Base-by-base conservation (phyloP, 768 basidiomycete genomes). In the Melanogaster broomeanus region DNA sequence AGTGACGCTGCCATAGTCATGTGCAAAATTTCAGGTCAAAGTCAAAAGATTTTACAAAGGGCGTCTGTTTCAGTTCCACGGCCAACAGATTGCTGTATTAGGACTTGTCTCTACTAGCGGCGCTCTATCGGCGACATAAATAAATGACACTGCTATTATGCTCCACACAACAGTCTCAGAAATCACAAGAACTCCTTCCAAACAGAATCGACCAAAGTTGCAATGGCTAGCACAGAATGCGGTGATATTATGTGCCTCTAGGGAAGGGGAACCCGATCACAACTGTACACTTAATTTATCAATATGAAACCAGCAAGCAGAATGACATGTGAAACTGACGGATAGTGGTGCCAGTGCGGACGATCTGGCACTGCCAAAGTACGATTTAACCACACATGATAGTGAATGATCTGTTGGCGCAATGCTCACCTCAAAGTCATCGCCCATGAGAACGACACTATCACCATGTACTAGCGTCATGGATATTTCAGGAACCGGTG, bases 381-480 rank as follows among this genome's bases (percentile, higher is more conserved):
- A 45, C 40, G 31, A 34, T 53, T 49, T 52, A 59, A 42, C 30
- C 24, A 48, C 42, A 39, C 16, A 10, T 3, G 12, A 33, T 15
- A 12, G 30, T 4, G 22, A 39, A n/a, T 2, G 16, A 45, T 31
- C 18, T 6, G 42, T n/a, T 3, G 28, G 45, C 15, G 33, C 31
- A n/a, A 45, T 62, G 69, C 54, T 71, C 61, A 74, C 74, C 64
- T 76, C 72, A 47, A 73, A 75, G 39, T 70, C 71, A 45, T 71
- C 74, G 10, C 75, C 74, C 3, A 8, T 56, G 6, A 76, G 61
- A 34, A 76, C 41, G 2, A 71, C 55, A 44, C 67, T 61, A 59
- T 76, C 74, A 0, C 75, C 74, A 49, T 77, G 74, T 8, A 73
- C 66, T 34, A 75, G 59, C 18, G 69, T 73, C 47, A 74, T 33